A percentile compares a stretch with the other conserved stretches of the same genome.
phyloP scores from a whole-genome alignment of 2,329 filamentous ascomycete genomes.

The Arthrobotrys pseudoclavata region DNA sequence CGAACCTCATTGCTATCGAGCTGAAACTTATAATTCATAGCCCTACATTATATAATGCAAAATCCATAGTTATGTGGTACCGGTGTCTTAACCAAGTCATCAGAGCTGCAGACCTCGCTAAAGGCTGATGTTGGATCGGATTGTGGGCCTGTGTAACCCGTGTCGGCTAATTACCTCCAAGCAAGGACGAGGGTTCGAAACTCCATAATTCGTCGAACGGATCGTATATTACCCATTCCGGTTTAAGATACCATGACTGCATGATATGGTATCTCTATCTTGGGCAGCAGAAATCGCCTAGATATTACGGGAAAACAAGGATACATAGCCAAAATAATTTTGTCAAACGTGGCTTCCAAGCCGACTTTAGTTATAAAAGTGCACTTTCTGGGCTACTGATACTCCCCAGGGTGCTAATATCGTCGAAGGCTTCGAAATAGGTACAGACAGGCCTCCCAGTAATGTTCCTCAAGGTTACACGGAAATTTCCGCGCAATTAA shows the following conservation, averaged over 20 bases:
- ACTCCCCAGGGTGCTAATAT: neutral
- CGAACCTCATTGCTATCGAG: too few species aligned
- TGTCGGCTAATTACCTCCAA: constrained; percentile 9
- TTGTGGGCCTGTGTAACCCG: constrained; percentile 34
- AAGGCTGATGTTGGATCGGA: neutral
- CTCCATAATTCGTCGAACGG: constrained; percentile 5
- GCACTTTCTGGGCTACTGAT: neutral
- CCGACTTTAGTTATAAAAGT: neutral
- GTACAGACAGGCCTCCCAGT: too few species aligned
- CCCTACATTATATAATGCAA: neutral
- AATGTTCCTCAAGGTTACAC: too few species aligned
- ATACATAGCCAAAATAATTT: neutral
- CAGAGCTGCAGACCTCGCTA: neutral
- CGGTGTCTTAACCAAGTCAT: neutral
- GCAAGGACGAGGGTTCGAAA: neutral
- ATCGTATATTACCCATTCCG: neutral
- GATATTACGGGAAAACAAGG: neutral
- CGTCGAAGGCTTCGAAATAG: too few species aligned
- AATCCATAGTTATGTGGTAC: too few species aligned
- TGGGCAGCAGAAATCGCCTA: neutral
- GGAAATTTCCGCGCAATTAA: constrained; percentile 15
- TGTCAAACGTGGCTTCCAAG: constrained; percentile 3
- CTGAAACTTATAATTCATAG: neutral
- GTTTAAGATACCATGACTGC: neutral
- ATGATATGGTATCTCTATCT: neutral